Conservation (phyloP, 164 flowering plant species). For the Umbellularia californica region DNA sequence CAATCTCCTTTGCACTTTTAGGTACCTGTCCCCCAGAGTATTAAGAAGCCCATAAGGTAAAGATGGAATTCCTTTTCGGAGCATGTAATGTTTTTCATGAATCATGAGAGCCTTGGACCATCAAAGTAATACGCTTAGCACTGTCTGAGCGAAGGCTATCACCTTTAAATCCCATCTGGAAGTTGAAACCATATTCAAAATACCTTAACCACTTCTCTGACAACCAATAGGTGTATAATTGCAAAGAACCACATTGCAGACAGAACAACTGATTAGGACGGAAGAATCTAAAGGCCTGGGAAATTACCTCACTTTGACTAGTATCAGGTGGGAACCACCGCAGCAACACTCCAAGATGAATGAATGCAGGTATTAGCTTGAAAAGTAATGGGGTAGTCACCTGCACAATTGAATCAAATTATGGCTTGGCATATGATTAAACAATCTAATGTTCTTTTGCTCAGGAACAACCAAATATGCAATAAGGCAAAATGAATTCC, state of each 20-base stretch:
- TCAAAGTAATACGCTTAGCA: slow-evolving; percentile 74
- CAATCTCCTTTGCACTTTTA: slow-evolving; percentile 57
- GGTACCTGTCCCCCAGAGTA: slow-evolving; percentile 60
- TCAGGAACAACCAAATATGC: background rate
- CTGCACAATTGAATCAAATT: slow-evolving; percentile 29
- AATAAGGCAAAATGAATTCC: background rate
- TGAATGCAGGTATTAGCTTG: slow-evolving; percentile 90
- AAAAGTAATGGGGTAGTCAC: slow-evolving; percentile 94
- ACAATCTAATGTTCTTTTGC: background rate
- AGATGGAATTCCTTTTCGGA: slow-evolving; percentile 33
- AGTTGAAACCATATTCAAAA: slow-evolving; percentile 32
- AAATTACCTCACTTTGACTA: slow-evolving; percentile 55
- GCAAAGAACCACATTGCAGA: background rate
- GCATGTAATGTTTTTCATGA: slow-evolving; percentile 45
- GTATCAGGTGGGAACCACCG: slow-evolving; percentile 79
- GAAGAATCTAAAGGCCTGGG: background rate
- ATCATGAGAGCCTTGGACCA: slow-evolving; percentile 80
- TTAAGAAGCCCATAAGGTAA: slow-evolving; percentile 54
- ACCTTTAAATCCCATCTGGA: slow-evolving; percentile 82
- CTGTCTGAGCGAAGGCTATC: slow-evolving; percentile 72
- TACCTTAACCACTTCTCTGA: slow-evolving; percentile 23
- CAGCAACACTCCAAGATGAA: slow-evolving; percentile 80
- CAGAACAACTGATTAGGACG: background rate
- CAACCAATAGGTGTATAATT: background rate
- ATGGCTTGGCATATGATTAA: too few species aligned